phyloP scores from a whole-genome alignment of 1,284 basidiomycete genomes.

The Cutaneotrichosporon cavernicola region DNA sequence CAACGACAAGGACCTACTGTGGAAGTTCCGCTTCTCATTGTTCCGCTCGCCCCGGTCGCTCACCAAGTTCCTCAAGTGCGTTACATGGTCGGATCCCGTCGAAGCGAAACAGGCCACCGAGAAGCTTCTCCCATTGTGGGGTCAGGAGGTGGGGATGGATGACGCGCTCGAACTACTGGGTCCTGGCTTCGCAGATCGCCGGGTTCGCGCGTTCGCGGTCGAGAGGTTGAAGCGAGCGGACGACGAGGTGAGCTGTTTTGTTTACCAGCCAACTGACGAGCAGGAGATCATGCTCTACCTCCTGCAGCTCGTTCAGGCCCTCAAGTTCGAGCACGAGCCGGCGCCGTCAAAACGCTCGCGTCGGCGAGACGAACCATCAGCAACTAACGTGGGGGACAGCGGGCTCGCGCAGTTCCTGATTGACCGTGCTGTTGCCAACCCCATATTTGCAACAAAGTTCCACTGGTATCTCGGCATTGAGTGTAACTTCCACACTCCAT shows the following conservation, averaged over 20 bases:
- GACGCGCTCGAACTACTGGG: conserved; percentile 94
- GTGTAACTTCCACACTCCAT: conserved; percentile 66
- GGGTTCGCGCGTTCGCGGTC: conserved; percentile 92
- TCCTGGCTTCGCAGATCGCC: conserved; percentile 82
- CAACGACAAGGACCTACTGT: conserved; percentile 92
- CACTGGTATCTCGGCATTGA: conserved; percentile 99
- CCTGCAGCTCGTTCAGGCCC: conserved; percentile 92
- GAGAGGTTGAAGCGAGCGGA: conserved; percentile 85
- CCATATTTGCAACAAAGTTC: conserved; percentile 81
- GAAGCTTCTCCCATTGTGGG: conserved; percentile 90
- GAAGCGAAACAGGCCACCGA: conserved; percentile 98
- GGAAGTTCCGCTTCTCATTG: conserved; percentile 98
- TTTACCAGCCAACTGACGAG: conserved; percentile 1
- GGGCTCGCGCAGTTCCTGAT: conserved; percentile 89
- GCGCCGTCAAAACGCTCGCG: conserved; percentile 54
- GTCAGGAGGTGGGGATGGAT: conserved; percentile 88
- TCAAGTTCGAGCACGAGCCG: conserved; percentile 75
- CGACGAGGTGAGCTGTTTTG: conserved; percentile 69
- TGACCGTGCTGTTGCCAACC: conserved; percentile 74
- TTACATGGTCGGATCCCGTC: conserved; percentile 92
- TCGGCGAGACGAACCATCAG: conserved; percentile 52
- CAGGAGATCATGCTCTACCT: conserved; percentile 91
- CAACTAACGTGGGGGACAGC: conserved; percentile 65
- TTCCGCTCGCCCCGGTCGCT: conserved; percentile 70
- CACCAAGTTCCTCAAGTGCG: conserved; percentile 97